phyloP scores from a whole-genome alignment of 306 rosid species.

The Acacia crassicarpa region DNA sequence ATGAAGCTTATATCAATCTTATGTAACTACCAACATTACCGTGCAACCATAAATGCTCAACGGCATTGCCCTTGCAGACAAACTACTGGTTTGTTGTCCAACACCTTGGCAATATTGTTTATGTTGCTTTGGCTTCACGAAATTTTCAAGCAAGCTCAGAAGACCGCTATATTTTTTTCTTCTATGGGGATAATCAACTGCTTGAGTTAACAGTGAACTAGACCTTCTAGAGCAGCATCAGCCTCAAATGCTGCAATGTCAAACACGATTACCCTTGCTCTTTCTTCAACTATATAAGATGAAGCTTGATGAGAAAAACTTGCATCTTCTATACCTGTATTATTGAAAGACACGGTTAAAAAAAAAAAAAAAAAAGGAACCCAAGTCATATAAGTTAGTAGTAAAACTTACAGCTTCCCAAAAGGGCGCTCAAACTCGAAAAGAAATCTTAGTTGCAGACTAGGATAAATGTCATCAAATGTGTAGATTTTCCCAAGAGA shows the following conservation, averaged over 20 bases:
- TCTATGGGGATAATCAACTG: conserved; percentile 52
- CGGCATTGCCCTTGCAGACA: conserved; percentile 85
- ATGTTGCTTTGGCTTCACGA: conserved; percentile 37
- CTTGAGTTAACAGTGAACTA: conserved; percentile 41
- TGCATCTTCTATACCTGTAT: conserved; percentile 46
- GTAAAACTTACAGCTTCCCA: neutral
- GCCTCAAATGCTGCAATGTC: conserved; percentile 63
- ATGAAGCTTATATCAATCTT: conserved; percentile 16
- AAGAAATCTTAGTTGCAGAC: neutral
- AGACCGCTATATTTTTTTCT: conserved; percentile 56
- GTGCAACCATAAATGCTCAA: conserved; percentile 81
- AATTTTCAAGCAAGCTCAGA: conserved; percentile 79
- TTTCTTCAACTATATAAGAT: conserved; percentile 59
- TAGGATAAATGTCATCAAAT: conserved; percentile 1
- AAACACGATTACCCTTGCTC: conserved; percentile 71
- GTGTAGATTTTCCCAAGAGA: neutral
- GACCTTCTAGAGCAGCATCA: conserved; percentile 50
- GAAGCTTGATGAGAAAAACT: conserved; percentile 70
- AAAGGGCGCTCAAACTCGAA: neutral
- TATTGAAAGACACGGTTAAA: conserved; percentile 17
- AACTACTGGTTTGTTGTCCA: conserved; percentile 40
- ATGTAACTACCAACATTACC: conserved; percentile 49
- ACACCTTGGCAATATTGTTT: conserved; percentile 38
- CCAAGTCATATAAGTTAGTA: conserved; percentile 12
- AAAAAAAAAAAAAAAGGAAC: neutral